phyloP scores from a whole-genome alignment of 164 flowering plant species.

The Vitis cinerea region DNA sequence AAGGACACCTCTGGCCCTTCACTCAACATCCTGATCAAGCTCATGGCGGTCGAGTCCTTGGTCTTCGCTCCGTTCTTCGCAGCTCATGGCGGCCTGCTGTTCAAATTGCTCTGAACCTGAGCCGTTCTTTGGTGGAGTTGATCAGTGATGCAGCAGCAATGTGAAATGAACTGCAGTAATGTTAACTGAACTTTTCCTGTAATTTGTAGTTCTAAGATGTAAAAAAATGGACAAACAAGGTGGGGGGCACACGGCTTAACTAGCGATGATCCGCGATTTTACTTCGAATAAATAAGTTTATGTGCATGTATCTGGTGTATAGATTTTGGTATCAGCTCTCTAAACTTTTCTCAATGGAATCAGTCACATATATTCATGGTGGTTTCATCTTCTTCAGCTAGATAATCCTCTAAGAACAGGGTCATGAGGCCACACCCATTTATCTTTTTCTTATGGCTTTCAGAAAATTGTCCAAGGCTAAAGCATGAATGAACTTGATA shows the following conservation, averaged over 20 bases:
- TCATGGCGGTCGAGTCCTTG: constrained; percentile 51
- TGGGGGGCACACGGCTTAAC: no score
- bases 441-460: no score
- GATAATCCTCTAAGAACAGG: no score
- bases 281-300: background rate
- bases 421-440: no score
- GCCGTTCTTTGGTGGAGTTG: background rate
- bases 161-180: background rate
- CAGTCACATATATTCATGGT: background rate
- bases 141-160: no score
- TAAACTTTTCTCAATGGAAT: background rate
- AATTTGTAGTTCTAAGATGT: background rate
- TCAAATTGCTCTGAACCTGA: constrained; percentile 22
- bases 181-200: background rate
- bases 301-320: background rate
- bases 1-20: constrained; percentile 56
- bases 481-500: no score
- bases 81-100: constrained; percentile 42
- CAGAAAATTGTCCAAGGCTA: no score
- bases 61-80: constrained; percentile 57
- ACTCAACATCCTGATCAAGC: constrained; percentile 51
- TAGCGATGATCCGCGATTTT: background rate
- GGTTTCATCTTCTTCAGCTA: background rate
- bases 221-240: background rate
- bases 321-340: background rate